Evolutionary conservation across 495 filamentous ascomycete genomes (phyloP), one percentile per base, ranked within the genome.

Genomic region (Elasticomyces elasticus): DNA sequence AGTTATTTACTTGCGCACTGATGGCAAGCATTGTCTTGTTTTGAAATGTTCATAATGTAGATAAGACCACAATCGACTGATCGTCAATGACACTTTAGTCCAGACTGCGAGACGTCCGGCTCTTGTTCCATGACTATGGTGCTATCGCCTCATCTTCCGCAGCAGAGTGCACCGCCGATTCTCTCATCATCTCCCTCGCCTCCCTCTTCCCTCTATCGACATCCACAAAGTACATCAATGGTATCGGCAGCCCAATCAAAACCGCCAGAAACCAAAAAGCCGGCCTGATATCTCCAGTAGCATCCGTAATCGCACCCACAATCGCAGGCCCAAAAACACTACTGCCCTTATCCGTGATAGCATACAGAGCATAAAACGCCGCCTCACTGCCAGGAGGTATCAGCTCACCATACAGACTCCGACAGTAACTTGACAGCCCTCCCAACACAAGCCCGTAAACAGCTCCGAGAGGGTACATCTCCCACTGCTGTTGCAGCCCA

Each of bases 311-410:
- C 0, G 81, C 79, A 2, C 92, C 92, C 1, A 97, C 94, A 63
- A 98, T 91, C 2, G 87, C 84, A 4, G 92, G 92, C 0, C 92
- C 92, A 66, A 98, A 95, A 17, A 98, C 74, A 64, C 86, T 92
- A 6, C 86, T 92, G 20, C 92, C 92, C 69, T 98, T 98, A 64
- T 98, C 92, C 13, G 92, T 98, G 56, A 98, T 95, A 5, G 92
- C 91, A 61, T 95, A 98, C 1, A 98, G 77, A 0, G 92, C 89
- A 67, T 91, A 98, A 66, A 98, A 98, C 0, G 92, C 88, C 1
- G 92, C 89, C 71, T 98, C 92, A 22, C 82, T 92, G 11, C 92
- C 92, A 0, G 89, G 88, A 22, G 92, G 92, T 59, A 98, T 84
- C 30, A 98, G 75, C 66, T 96, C 88, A 22, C 89, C 90, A 64